Base-by-base conservation (phyloP, 176 grass and related monocot species). In the barley (Hordeum vulgare) region DNA sequence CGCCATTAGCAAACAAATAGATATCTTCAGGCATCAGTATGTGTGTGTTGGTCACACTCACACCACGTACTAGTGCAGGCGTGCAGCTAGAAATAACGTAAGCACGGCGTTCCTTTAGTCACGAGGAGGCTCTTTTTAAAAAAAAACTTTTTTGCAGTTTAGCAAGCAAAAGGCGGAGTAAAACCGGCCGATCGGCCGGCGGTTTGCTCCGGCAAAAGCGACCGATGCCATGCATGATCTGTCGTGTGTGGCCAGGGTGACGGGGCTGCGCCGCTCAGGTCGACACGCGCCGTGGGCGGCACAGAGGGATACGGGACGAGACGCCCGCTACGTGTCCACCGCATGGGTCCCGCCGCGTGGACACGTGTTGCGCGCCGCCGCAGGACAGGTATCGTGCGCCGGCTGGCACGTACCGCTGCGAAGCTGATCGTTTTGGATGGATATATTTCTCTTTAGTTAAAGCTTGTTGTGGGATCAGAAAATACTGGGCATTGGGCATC, bases 281-380 rank as follows among this genome's bases (percentile, higher is more conserved):
- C 39, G 76, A 85, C 82, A 89, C 82, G 77, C 40, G 61, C 53
- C 77, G 28, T 9, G 56, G 81, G 5, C 15, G 61, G 65, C 64
- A 0, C 47, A 21, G 31, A 53, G 15, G 15, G 75, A 10, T 64
- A 40, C 29, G 24, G 69, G 61, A 29, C 37, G 9, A 34, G 7
- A 18, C 15, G 6, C 1, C 69, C 6, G 20, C 3, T 56, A 89
- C 68, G 76, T 84, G 81, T 66, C 69, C 75, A 21, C 0, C 1
- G 0, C 4, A 28, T 1, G 42, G 74, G 72, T 0, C 34, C 75
- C 36, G 3, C 26, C 5, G 26, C 40, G 8, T 20, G 14, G 80
- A 49, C 71, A 62, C 77, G 62, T 33, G 77, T 75, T 35, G 24
- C 42, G 2, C 14, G 4, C 1, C 7, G n/a, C 8, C 4, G 24